A percentile compares a stretch with the other conserved stretches of the same genome.
phyloP scores from a whole-genome alignment of 306 rosid species.

The Vigna angularis region DNA sequence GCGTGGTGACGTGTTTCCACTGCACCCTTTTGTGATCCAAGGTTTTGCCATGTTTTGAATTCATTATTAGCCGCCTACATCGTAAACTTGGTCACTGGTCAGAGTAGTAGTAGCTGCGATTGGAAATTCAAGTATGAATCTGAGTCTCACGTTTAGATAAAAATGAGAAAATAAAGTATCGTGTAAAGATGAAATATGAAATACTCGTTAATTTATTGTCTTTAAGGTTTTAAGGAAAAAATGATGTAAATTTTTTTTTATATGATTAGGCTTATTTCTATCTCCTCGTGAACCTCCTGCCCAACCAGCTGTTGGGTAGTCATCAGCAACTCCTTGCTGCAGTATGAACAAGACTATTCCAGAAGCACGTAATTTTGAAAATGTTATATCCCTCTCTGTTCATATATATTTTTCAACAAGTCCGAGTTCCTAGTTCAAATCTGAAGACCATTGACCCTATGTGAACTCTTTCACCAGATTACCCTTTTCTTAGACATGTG shows the following conservation, averaged over 20 bases:
- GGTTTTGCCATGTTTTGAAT: background rate
- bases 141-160: fast-evolving
- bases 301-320: background rate
- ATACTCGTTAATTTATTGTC: too few species aligned
- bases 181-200: too few species aligned
- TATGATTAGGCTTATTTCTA: too few species aligned
- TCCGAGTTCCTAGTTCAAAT: background rate
- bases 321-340: background rate
- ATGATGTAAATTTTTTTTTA: too few species aligned
- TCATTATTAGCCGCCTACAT: slow-evolving; percentile 37
- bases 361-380: background rate
- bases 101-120: background rate
- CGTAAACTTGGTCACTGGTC: background rate
- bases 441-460: background rate
- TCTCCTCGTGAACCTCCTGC: too few species aligned
- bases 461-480: slow-evolving; percentile 4
- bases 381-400: background rate
- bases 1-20: slow-evolving; percentile 49
- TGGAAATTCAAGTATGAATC: too few species aligned
- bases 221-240: too few species aligned
- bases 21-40: slow-evolving; percentile 11
- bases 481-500: background rate
- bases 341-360: slow-evolving; percentile 40
- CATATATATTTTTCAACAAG: slow-evolving; percentile 7
- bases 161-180: too few species aligned